These are phyloP conservation scores for Geranium incanum DNA, from an alignment of 441 rosid genomes.

Conservation along the genomic window DNA sequence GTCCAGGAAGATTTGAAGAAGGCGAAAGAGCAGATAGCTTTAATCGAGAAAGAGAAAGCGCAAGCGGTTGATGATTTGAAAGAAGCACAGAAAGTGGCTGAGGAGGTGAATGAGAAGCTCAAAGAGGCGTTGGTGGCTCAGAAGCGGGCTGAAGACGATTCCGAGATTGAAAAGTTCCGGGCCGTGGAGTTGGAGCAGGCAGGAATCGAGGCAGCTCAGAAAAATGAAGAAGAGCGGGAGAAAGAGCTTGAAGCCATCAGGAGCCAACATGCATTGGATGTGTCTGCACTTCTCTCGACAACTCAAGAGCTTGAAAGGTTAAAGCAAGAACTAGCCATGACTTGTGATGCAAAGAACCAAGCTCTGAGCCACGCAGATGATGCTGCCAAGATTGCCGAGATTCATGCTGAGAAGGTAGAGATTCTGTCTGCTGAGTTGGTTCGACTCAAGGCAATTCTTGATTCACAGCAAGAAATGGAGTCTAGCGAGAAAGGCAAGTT, in stretches of 20 bases:
- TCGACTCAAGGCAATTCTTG: slow-evolving; percentile 52
- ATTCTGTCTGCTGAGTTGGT: slow-evolving; percentile 59
- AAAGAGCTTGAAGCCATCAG: slow-evolving; percentile 66
- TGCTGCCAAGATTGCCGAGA: slow-evolving; percentile 80
- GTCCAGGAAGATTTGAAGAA: slow-evolving; percentile 75
- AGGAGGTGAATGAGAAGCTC: slow-evolving; percentile 67
- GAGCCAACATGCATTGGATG: slow-evolving; percentile 76
- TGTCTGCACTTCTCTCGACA: slow-evolving; percentile 63
- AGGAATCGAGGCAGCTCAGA: slow-evolving; percentile 71
- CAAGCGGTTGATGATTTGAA: slow-evolving; percentile 56
- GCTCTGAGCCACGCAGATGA: slow-evolving; percentile 76
- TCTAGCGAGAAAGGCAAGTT: slow-evolving; percentile 40
- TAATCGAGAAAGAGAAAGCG: slow-evolving; percentile 63
- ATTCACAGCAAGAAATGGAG: slow-evolving; percentile 52
- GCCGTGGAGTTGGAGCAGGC: slow-evolving; percentile 77
- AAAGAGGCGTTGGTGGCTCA: slow-evolving; percentile 74
- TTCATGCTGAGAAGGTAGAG: slow-evolving; percentile 68
- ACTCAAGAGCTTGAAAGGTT: slow-evolving; percentile 59
- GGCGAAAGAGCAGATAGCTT: slow-evolving; percentile 57
- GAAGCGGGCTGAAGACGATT: slow-evolving; percentile 68
- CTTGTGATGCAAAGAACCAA: slow-evolving; percentile 67
- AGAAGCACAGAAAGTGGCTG: slow-evolving; percentile 53
- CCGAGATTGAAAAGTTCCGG: slow-evolving; percentile 74
- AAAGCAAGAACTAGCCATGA: slow-evolving; percentile 65
- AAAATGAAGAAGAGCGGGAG: slow-evolving; percentile 59